Conservation (phyloP, 495 filamentous ascomycete species). For the Sphaerosporella brunnea region DNA sequence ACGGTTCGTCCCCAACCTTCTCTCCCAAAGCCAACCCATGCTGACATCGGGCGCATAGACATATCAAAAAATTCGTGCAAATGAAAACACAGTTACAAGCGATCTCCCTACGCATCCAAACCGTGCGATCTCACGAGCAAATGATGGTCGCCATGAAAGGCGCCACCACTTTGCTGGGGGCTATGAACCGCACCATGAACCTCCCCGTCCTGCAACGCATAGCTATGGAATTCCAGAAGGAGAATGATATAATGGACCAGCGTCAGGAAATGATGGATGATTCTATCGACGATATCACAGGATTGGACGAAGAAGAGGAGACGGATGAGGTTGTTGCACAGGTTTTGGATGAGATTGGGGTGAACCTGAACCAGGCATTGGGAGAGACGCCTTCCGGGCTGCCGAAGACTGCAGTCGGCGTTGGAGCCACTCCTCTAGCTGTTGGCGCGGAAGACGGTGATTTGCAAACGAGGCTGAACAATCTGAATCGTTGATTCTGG, state of each 20-base stretch:
- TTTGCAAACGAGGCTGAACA: conserved; percentile 65
- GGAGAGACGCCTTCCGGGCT: conserved; percentile 63
- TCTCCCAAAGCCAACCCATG: background rate
- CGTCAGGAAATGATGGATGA: conserved; percentile 99
- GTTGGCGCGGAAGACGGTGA: conserved; percentile 54
- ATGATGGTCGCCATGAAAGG: conserved; percentile 99
- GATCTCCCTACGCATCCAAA: conserved; percentile 88
- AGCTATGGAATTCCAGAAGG: conserved; percentile 96
- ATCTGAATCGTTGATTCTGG: conserved; percentile 39
- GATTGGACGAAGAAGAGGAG: conserved; percentile 71
- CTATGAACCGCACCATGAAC: conserved; percentile 97
- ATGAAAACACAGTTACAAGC: conserved; percentile 96
- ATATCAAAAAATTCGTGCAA: conserved; percentile 93
- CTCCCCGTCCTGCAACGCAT: conserved; percentile 86
- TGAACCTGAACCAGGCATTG: conserved; percentile 69
- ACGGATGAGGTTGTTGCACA: conserved; percentile 94
- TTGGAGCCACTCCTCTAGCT: conserved; percentile 54
- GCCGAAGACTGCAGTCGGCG: conserved; percentile 39
- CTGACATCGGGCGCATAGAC: conserved; percentile 26
- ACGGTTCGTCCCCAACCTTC: conserved; percentile 37
- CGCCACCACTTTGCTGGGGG: conserved; percentile 73
- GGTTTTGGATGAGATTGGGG: conserved; percentile 88
- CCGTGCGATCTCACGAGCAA: conserved; percentile 92
- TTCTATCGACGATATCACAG: conserved; percentile 95
- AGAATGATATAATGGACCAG: conserved; percentile 98